Evolutionary conservation across 331 rosid species (phyloP), one percentile per base, ranked within the genome.

Genomic region (Telfairia occidentalis): DNA sequence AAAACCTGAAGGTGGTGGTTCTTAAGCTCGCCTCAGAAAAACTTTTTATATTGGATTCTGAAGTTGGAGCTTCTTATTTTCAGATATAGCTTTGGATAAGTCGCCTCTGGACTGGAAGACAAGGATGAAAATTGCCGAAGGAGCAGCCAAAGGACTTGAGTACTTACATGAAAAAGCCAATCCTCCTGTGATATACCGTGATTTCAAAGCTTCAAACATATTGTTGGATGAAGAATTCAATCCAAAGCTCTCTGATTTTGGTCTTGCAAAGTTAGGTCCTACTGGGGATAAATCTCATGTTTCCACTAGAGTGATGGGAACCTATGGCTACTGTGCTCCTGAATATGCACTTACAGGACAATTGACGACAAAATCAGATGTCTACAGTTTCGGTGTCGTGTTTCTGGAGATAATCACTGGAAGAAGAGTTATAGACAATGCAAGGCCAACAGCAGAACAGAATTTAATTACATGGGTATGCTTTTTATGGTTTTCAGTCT

Each of bases 321-420:
- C 98, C 70, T 91, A 91, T 73, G 98, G 98, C 67, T 94, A 94
- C 1, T 94, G 98, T 85, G 96, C 97, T 29, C 97, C 97, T 29
- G 98, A 94, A 83, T 94, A 94, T 84, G 97, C 95, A 12, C 83
- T 82, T 10, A 94, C 97, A 0, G 98, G 96, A 43, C 84, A 91
- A 42, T 78, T 94, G 82, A 89, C 92, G 0, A 83, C 89, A 4
- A 94, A 86, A 79, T 94, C 98, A 3, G 98, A 94, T 77, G 87
- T 94, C 5, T 94, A 91, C 53, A 89, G 96, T 75, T 94, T 91
- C 26, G 98, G 96, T 73, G 97, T 94, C 0, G 95, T 94, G 74
- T 87, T 94, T 78, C 53, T 94, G 78, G 98, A 91, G 87, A 81
- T 94, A 37, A 84, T 94, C 78, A 88, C 98, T 0, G 97, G 97